Evolutionary conservation across 2,329 filamentous ascomycete species (phyloP), one percentile per base, ranked within the genome.

Genomic region (Arthrobotrys musiformis): DNA sequence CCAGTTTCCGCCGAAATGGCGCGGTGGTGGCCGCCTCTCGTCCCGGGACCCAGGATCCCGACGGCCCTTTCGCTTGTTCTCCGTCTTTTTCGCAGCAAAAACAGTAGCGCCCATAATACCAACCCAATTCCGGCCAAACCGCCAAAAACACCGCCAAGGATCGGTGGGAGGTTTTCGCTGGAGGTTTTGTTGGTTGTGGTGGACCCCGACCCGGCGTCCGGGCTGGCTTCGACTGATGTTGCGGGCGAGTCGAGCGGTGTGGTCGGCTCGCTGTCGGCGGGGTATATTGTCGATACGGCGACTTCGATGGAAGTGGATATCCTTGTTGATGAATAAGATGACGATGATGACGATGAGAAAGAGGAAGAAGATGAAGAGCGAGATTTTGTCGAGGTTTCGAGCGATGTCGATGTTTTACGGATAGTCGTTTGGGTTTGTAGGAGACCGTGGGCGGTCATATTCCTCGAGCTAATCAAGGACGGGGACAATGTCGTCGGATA

Each of bases 161-260:
- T 78, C 22, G 74, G 74, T n/a, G 74, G 74, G n/a, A 78, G 67
- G 15, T 52, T 78, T 33, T 77, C 73, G 24, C 26, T 77, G 28
- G 70, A 13, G 8, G 72, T 33, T 30, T 28, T 46, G 6, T 48
- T 19, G 8, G 60, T 28, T 13, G 19, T n/a, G 30, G 8, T 30
- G 11, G 54, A 37, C 2, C 54, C 54, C 17, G 17, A 15, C 17
- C 64, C 30, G 15, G 40, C 56, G 22, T 40, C 30, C 2, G 33
- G 28, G 8, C 50, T 63, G 3, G 64, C 17, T 13, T 70, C 44
- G 6, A 66, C 28, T 5, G 73, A 50, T 3, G 73, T 44, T n/a
- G 58, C 70, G 4, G 60, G 66, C n/a, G 73, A 67, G 22, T 77
- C 73, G 11, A 76, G 19, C 11, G 73, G 73, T 8, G 73, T 70